These are phyloP conservation scores for Xylaria venustula DNA, from an alignment of 495 filamentous ascomycete species.

Conservation along the genomic window DNA sequence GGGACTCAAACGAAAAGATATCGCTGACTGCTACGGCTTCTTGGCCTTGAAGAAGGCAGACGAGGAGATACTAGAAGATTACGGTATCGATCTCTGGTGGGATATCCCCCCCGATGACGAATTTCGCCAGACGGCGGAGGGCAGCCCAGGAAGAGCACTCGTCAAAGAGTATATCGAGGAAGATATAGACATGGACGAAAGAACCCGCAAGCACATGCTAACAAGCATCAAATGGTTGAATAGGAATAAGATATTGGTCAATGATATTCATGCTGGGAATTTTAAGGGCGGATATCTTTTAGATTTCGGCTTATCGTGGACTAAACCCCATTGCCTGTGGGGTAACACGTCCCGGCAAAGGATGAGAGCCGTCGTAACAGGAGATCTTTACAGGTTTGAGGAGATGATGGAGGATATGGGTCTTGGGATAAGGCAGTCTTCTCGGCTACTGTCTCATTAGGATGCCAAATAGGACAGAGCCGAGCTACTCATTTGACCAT, in stretches of 20 bases:
- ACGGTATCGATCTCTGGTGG: background rate
- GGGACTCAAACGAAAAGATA: too few relatives aligned
- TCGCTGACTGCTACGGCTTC: background rate
- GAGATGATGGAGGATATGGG: background rate
- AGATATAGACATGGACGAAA: background rate
- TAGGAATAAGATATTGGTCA: background rate
- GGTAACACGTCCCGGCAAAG: background rate
- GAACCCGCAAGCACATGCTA: background rate
- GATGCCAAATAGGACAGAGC: too few relatives aligned
- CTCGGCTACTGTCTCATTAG: background rate
- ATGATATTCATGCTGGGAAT: background rate
- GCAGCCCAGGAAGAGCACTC: background rate
- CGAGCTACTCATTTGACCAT: too few relatives aligned
- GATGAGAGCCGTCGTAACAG: background rate
- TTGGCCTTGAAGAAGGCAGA: background rate
- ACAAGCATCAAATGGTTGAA: background rate
- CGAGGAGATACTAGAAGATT: background rate
- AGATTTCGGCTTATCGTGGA: background rate
- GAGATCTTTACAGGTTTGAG: background rate
- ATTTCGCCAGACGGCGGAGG: background rate
- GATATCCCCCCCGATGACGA: background rate
- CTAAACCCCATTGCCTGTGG: slow-evolving; percentile 2
- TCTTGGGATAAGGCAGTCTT: background rate
- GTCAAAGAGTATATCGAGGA: slow-evolving; percentile 6
- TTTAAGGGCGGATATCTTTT: background rate